Conservation (phyloP, 2,329 filamentous ascomycete species). For the Chaetomium olivaceum region DNA sequence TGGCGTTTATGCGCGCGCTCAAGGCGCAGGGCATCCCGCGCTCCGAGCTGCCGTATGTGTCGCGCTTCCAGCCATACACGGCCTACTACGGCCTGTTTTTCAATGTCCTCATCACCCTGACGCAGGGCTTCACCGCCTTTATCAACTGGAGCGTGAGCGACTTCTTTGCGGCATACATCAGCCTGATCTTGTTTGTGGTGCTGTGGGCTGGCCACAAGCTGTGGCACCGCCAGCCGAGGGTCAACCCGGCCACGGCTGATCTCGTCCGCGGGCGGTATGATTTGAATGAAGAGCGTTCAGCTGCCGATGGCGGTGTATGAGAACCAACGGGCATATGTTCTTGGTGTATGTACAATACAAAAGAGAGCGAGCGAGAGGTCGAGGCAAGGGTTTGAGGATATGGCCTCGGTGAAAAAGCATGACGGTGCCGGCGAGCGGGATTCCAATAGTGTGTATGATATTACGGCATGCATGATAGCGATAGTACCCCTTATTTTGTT, state of each 20-base stretch:
- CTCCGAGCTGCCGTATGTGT: constrained; percentile 59
- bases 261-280: constrained; percentile 31
- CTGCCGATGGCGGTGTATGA: constrained; percentile 21
- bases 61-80: constrained; percentile 63
- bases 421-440: not conserved
- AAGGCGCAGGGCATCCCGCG: constrained; percentile 58
- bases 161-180: constrained; percentile 67
- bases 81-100: constrained; percentile 67
- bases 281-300: constrained; percentile 15
- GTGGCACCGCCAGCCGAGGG: constrained; percentile 39
- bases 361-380: not conserved
- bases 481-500: constrained; percentile 13
- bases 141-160: constrained; percentile 60
- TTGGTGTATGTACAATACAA: not conserved
- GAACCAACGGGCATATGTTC: not conserved
- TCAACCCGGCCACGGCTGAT: constrained; percentile 32
- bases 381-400: not conserved
- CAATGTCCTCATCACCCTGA: constrained; percentile 63
- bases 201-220: constrained; percentile 64
- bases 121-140: constrained; percentile 69
- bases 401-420: not conserved
- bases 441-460: constrained; percentile 8
- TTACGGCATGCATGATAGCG: constrained; percentile 12
- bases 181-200: constrained; percentile 62
- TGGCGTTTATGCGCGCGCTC: constrained; percentile 65